phyloP scores from a whole-genome alignment of 345 rosid genomes.

The Citrus maxima region DNA sequence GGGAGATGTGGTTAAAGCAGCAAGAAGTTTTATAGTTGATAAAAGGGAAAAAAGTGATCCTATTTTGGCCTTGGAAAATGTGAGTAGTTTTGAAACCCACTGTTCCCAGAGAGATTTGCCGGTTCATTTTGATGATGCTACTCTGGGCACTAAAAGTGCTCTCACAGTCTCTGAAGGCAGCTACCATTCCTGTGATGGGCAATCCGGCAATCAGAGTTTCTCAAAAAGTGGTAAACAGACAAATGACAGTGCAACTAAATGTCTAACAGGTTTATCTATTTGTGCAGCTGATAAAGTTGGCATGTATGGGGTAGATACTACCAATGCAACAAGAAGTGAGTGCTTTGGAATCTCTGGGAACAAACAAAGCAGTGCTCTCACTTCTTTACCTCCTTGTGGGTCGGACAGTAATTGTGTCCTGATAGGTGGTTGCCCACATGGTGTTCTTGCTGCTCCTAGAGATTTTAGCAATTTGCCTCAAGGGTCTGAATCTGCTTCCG shows the following conservation, averaged over 20 bases:
- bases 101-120: slow-evolving; percentile 18
- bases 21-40: slow-evolving; percentile 32
- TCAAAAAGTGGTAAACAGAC: slow-evolving; percentile 25
- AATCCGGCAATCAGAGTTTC: slow-evolving; percentile 26
- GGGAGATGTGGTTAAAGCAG: slow-evolving; percentile 64
- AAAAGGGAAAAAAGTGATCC: slow-evolving; percentile 24
- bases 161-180: slow-evolving; percentile 37
- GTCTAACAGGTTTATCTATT: slow-evolving; percentile 23
- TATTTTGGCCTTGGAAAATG: slow-evolving; percentile 23
- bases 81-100: slow-evolving; percentile 11
- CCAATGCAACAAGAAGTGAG: slow-evolving; percentile 17
- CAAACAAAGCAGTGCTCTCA: slow-evolving; percentile 7
- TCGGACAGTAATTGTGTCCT: slow-evolving; percentile 24
- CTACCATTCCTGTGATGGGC: slow-evolving; percentile 36
- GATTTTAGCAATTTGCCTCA: slow-evolving; percentile 20
- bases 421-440: slow-evolving; percentile 19
- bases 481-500: slow-evolving; percentile 28
- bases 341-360: slow-evolving; percentile 19
- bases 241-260: slow-evolving; percentile 19
- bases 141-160: slow-evolving; percentile 37
- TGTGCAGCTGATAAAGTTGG: slow-evolving; percentile 19
- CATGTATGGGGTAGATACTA: slow-evolving; percentile 17
- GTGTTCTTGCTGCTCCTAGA: slow-evolving; percentile 22
- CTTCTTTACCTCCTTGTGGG: slow-evolving; percentile 24
- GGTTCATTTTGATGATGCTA: slow-evolving; percentile 24